Evolutionary conservation across 2,329 filamentous ascomycete genomes (phyloP), one percentile per base, ranked within the genome.

Genomic region (Paecilomyces niveus): DNA sequence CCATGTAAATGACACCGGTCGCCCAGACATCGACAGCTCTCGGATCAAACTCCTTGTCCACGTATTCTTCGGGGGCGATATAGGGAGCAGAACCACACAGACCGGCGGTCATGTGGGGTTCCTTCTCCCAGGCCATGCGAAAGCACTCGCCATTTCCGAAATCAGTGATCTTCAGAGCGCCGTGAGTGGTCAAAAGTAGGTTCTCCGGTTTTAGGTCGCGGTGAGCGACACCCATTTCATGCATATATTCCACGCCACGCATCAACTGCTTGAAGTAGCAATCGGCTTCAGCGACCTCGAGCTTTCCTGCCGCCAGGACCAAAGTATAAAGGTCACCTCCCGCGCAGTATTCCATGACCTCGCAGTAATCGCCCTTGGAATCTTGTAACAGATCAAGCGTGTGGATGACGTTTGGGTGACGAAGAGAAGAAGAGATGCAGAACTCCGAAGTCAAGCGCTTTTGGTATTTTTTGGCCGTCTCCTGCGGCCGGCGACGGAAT

Each of bases 231-330:
- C 94, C 94, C 94, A 97, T 99, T 72, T 97, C 93, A 76, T 99
- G 94, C 80, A 99, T 92, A 74, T 99, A 99, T 76, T 97, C 93
- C 56, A 99, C 94, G 62, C 94, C 94, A 58, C 94, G 90, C 93
- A 99, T 97, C 76, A 97, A 87, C 76, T 99, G 94, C 78, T 97
- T 96, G 82, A 99, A 99, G 74, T 94, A 95, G 77, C 94, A 99
- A 73, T 99, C 94, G 60, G 94, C 93, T 76, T 99, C 94, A 61
- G 86, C 81, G 31, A 95, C 90, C 72, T 77, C 92, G 21, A 99
- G 86, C 75, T 96, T 96, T 59, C 90, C 90, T 39, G 92, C 91
- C 6, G 94, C 87, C 31, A 97, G 85, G 21, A 99, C 89, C 4
- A 99, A 83, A 0, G 92, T 97, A 75, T 97, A 97, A 24, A 99